phyloP scores from a whole-genome alignment of 1,139 yeast species.

The Suhomyces choctaworum region DNA sequence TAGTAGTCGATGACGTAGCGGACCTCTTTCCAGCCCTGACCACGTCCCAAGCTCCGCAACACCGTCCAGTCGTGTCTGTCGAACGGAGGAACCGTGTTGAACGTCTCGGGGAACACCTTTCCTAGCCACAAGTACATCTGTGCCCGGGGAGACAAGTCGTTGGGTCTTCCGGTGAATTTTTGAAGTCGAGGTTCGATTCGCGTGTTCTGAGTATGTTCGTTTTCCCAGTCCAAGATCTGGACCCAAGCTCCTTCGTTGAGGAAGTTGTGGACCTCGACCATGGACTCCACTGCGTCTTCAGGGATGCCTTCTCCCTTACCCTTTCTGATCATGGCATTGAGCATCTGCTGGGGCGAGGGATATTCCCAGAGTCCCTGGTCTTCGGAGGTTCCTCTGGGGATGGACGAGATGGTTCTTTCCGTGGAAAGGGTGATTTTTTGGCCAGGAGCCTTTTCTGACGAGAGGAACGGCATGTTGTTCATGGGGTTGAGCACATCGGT shows the following conservation, averaged over 20 bases:
- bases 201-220: slow-evolving; percentile 50
- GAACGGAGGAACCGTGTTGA: slow-evolving; percentile 82
- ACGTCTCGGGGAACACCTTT: slow-evolving; percentile 67
- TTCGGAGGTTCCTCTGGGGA: slow-evolving; percentile 76
- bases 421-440: slow-evolving; percentile 79
- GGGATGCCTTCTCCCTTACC: slow-evolving; percentile 86
- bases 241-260: slow-evolving; percentile 98
- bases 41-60: slow-evolving; percentile 59
- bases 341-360: slow-evolving; percentile 99
- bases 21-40: slow-evolving; percentile 51
- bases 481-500: slow-evolving; percentile 61
- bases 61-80: slow-evolving; percentile 99
- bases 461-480: slow-evolving; percentile 85
- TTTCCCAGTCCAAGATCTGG: slow-evolving; percentile 91
- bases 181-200: slow-evolving; percentile 70
- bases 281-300: slow-evolving; percentile 92
- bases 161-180: slow-evolving; percentile 90
- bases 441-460: slow-evolving; percentile 73
- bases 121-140: slow-evolving; percentile 65
- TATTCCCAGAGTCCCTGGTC: slow-evolving; percentile 90
- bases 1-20: slow-evolving; percentile 96
- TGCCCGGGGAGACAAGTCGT: slow-evolving; percentile 88
- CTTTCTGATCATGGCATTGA: slow-evolving; percentile 93
- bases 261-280: slow-evolving; percentile 97
- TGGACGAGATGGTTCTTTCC: slow-evolving; percentile 77